Conservation (phyloP, 768 basidiomycete species). For the Pleurotus eryngii region DNA sequence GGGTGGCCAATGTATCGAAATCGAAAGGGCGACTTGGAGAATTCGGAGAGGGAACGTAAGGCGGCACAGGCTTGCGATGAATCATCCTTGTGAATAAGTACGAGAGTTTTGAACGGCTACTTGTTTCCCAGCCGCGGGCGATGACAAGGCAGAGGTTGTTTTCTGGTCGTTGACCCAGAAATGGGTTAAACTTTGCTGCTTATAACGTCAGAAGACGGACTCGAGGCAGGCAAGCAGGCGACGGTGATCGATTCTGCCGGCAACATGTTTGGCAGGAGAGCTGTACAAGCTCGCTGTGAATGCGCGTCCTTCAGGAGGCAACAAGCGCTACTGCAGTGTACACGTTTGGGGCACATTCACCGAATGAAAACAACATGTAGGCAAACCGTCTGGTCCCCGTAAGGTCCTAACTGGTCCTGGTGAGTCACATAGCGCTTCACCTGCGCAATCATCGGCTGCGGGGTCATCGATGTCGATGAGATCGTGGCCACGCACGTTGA, state of each 20-base stretch:
- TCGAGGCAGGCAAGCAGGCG: neutral
- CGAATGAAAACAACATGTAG: constrained; percentile 1
- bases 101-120: constrained; percentile 9
- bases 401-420: no score
- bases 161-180: neutral
- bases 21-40: constrained; percentile 37
- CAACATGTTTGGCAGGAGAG: constrained; percentile 4
- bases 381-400: no score
- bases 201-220: neutral
- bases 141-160: constrained; percentile 2
- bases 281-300: neutral
- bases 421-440: no score
- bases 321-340: neutral
- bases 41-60: constrained; percentile 58
- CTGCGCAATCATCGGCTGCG: no score
- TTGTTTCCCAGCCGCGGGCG: no score
- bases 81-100: constrained; percentile 33
- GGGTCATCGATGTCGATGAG: no score
- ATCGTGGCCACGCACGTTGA: no score
- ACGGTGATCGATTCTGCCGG: constrained; percentile 7
- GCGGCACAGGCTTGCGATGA: constrained; percentile 70
- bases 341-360: neutral
- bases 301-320: neutral
- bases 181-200: neutral
- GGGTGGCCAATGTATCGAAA: neutral